Percentiles rank a stretch among this genome's conserved stretches.
These are phyloP conservation scores for Lipomyces starkeyi DNA, from an alignment of 805 yeast species.

Conservation along the genomic window DNA sequence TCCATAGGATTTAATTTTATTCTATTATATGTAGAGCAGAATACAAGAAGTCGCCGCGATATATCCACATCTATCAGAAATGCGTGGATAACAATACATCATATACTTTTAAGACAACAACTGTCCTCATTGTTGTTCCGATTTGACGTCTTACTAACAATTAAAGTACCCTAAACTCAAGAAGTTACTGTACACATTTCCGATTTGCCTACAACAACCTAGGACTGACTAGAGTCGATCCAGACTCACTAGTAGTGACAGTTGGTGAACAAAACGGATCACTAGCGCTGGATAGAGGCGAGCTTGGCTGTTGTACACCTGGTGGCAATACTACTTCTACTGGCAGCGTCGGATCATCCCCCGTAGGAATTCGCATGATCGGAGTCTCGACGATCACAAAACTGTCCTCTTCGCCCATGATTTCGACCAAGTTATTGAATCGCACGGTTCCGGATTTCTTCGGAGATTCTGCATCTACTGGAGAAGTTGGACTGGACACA, in stretches of 20 bases:
- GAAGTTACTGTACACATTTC: neutral
- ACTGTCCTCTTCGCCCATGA: conserved; percentile 12
- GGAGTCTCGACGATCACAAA: conserved; percentile 11
- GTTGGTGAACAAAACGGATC: neutral
- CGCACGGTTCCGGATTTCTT: conserved; percentile 4
- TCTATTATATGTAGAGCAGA: neutral
- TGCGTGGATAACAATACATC: neutral
- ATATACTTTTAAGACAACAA: neutral
- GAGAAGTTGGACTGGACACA: neutral
- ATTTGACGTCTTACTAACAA: neutral
- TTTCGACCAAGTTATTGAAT: conserved; percentile 1
- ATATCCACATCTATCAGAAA: conserved; percentile 1
- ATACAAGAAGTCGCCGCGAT: neutral
- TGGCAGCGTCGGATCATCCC: neutral
- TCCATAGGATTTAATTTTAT: neutral
- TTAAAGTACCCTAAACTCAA: neutral
- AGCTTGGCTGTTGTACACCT: neutral
- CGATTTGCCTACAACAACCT: neutral
- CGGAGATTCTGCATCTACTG: neutral
- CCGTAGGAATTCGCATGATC: neutral
- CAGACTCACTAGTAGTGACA: neutral
- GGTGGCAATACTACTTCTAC: neutral
- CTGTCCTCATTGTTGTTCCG: neutral
- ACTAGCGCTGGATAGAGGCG: neutral
- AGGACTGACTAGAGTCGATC: neutral